phyloP scores from a whole-genome alignment of 768 basidiomycete species.

The Strobilomyces dryophilus region DNA sequence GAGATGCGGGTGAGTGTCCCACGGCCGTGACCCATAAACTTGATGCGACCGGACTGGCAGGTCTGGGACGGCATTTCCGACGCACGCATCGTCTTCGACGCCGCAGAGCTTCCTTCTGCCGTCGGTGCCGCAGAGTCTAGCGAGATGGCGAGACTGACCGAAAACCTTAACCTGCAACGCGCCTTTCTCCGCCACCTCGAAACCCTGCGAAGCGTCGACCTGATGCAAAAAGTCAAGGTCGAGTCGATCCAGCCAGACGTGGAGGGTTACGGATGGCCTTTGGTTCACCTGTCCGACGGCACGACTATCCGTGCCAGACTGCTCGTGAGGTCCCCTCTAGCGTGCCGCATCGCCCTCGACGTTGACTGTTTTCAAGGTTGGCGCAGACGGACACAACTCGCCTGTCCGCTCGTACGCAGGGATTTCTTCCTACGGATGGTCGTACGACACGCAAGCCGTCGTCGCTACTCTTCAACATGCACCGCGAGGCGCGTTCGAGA shows the following conservation, averaged over 20 bases:
- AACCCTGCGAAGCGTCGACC: constrained; percentile 45
- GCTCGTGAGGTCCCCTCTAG: constrained; percentile 46
- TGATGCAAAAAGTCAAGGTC: constrained; percentile 76
- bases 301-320: constrained; percentile 65
- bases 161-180: constrained; percentile 91
- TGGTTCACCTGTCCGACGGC: constrained; percentile 70
- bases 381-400: constrained; percentile 94
- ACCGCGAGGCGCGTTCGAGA: constrained; percentile 57
- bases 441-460: constrained; percentile 83
- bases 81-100: constrained; percentile 69
- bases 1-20: constrained; percentile 71
- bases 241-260: constrained; percentile 51
- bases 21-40: neutral
- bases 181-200: constrained; percentile 68
- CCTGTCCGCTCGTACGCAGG: constrained; percentile 85
- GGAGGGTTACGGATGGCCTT: constrained; percentile 68
- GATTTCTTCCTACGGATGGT: constrained; percentile 88
- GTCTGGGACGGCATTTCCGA: constrained; percentile 92
- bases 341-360: neutral
- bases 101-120: constrained; percentile 39
- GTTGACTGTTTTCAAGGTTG: constrained; percentile 50
- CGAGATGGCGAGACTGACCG: constrained; percentile 81
- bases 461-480: constrained; percentile 84
- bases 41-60: constrained; percentile 32
- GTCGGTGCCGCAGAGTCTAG: constrained; percentile 23